Percentiles rank a stretch among this genome's conserved stretches.
Evolutionary conservation across 2,329 filamentous ascomycete genomes (phyloP).

Genomic region (Calycina herbarum): DNA sequence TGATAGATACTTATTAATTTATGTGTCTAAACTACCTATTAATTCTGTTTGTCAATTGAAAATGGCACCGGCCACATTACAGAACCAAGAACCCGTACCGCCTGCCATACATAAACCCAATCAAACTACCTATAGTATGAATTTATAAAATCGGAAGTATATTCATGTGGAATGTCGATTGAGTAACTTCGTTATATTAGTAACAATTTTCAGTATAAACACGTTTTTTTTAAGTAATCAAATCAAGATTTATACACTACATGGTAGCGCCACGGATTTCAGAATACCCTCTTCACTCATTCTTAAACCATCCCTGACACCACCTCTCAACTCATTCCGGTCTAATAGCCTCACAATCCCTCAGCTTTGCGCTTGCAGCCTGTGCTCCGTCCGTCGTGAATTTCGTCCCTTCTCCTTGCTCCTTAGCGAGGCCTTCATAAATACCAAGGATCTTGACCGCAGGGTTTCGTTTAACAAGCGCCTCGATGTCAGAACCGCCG

Average conservation of each 20-base stretch:
- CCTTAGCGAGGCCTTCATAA: not conserved
- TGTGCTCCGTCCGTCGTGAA: not conserved
- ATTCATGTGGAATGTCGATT: too few relatives aligned
- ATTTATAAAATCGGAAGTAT: not conserved
- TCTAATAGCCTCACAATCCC: not conserved
- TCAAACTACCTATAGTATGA: too few relatives aligned
- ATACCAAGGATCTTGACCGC: conserved; percentile 1
- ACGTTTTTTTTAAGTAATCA: too few relatives aligned
- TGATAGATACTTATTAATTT: conserved; percentile 2
- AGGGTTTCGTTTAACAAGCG: conserved; percentile 2
- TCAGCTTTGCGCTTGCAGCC: conserved; percentile 2
- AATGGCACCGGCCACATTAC: too few relatives aligned
- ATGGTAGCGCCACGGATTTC: not conserved
- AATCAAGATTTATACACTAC: not conserved
- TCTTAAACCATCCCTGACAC: not conserved
- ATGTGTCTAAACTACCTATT: not conserved
- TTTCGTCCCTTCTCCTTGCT: not conserved
- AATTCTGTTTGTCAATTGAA: not conserved
- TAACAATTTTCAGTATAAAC: too few relatives aligned
- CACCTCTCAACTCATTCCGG: conserved; percentile 4
- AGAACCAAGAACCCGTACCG: too few relatives aligned
- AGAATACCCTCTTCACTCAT: not conserved
- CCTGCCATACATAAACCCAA: too few relatives aligned
- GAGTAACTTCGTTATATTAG: too few relatives aligned
- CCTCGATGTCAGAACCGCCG: not conserved